Evolutionary conservation across 345 rosid species (phyloP), one percentile per base, ranked within the genome.

Genomic region (Acer negundo): DNA sequence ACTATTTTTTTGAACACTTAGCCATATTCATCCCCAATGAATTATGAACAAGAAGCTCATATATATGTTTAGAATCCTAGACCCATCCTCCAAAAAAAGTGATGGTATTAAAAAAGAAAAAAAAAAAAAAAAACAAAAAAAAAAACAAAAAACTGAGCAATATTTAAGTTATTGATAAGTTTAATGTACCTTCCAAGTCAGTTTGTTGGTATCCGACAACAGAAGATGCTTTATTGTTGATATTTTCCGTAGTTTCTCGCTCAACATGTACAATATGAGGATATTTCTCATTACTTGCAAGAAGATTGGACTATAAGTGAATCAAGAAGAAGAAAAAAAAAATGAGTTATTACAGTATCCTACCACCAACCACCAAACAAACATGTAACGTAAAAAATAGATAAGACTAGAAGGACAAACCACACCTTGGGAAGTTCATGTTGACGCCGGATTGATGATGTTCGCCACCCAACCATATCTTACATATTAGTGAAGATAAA

Each of bases 381-480:
- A 74, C 51, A 24, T 19, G 67, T 65, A 13, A 31, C 6, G 15
- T 10, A 11, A 22, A 72, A 78, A 17, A 5, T 40, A 35, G 23
- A 67, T 38, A n/a, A 69, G 24, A 46, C 1, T 10, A 23, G 10
- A 63, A 74, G 35, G 74, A 55, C 35, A 56, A 17, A 19, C 40
- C 46, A 75, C 20, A 91, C 97, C 95, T 88, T 89, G 49, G 97
- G 98, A 80, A 93, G 94, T 85, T 94, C 97, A 81, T 84, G 77
- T 76, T 88, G 93, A 78, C 95, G 93, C 68, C 94, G 86, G 65
- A 94, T 94, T 65, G 98, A 94, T 70, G 98, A 93, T 73, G 98
- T 95, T 78, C 97, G 86, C 97, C 97, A 95, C 63, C 98, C 97
- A 85, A 93, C 98, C 78, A 93, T 83, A 80, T 93, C 98, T 93